Conservation (phyloP, 2,329 filamentous ascomycete species). For the Colletotrichum falcatum region DNA sequence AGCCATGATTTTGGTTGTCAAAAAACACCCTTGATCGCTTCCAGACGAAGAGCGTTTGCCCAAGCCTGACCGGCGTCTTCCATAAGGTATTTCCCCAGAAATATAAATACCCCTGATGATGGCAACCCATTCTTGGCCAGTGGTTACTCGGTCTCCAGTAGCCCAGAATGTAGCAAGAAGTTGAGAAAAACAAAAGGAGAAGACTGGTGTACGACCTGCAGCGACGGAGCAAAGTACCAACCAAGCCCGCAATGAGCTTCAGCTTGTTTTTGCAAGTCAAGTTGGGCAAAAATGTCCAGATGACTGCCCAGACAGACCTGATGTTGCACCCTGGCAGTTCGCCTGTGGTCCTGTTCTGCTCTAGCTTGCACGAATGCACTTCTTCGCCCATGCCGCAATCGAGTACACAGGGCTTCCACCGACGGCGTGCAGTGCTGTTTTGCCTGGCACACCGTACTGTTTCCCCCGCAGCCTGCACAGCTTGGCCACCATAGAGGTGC, state of each 20-base stretch:
- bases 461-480: not conserved
- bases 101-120: conserved; percentile 73
- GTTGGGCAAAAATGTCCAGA: conserved; percentile 77
- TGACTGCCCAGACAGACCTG: conserved; percentile 54
- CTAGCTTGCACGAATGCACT: not conserved
- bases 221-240: conserved; percentile 73
- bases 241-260: conserved; percentile 70
- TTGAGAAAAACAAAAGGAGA: conserved; percentile 77
- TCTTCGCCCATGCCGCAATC: not conserved
- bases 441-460: not conserved
- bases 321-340: not conserved
- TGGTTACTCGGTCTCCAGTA: conserved; percentile 57
- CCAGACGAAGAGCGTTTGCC: conserved; percentile 77
- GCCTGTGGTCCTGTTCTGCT: not conserved
- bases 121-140: conserved; percentile 77
- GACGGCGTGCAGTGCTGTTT: not conserved
- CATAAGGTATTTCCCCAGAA: conserved; percentile 76
- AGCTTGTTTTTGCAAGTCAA: conserved; percentile 65
- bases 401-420: not conserved
- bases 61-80: conserved; percentile 80
- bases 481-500: not conserved
- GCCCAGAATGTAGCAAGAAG: conserved; percentile 78
- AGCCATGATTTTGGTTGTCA: conserved; percentile 85
- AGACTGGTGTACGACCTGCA: conserved; percentile 76
- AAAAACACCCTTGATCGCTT: conserved; percentile 77